Conservation (phyloP, 805 yeast species). For the Pichia eremophila region DNA sequence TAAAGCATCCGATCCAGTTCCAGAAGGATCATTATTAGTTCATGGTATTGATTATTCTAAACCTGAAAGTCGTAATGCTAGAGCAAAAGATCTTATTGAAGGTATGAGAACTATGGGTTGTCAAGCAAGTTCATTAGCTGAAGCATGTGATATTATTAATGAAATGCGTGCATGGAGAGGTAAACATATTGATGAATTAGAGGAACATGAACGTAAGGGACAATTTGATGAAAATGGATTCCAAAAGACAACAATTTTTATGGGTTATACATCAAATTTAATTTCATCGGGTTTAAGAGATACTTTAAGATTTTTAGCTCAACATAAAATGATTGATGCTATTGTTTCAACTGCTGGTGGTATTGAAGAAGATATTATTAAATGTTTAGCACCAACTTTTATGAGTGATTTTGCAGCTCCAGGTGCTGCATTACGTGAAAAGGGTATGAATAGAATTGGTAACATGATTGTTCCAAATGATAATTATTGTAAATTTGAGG, state of each 20-base stretch:
- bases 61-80: slow-evolving; percentile 64
- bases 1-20: slow-evolving; percentile 77
- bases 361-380: slow-evolving; percentile 93
- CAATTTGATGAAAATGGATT: slow-evolving; percentile 67
- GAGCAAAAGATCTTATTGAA: slow-evolving; percentile 66
- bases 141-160: slow-evolving; percentile 87
- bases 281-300: slow-evolving; percentile 93
- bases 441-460: slow-evolving; percentile 97
- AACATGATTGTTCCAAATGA: slow-evolving; percentile 95
- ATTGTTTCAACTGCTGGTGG: slow-evolving; percentile 98
- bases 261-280: slow-evolving; percentile 95
- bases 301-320: slow-evolving; percentile 79
- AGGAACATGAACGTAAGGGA: slow-evolving; percentile 64
- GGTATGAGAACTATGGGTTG: slow-evolving; percentile 95
- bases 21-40: slow-evolving; percentile 69
- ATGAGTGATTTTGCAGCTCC: slow-evolving; percentile 82
- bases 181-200: slow-evolving; percentile 53
- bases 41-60: slow-evolving; percentile 84
- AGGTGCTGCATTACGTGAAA: slow-evolving; percentile 77
- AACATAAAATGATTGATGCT: slow-evolving; percentile 89
- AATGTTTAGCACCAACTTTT: slow-evolving; percentile 92
- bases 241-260: slow-evolving; percentile 82
- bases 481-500: slow-evolving; percentile 94
- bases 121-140: slow-evolving; percentile 80
- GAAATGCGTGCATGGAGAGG: slow-evolving; percentile 95